Evolutionary conservation across 306 rosid genomes (phyloP).

Genomic region (Mimosa pudica): DNA sequence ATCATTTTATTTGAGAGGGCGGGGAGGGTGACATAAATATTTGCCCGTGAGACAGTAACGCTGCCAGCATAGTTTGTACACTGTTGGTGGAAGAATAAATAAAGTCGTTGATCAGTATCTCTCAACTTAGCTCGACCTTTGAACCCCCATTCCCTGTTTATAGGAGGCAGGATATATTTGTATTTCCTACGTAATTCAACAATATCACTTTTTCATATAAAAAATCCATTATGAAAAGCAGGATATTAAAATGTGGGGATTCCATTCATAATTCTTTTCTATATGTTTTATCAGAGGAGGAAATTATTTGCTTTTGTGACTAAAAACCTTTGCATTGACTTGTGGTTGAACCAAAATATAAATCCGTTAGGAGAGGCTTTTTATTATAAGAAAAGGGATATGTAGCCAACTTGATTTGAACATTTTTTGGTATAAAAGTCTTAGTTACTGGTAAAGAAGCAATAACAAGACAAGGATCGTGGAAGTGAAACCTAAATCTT

Average conservation of each 20-base stretch:
- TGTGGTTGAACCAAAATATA: background rate
- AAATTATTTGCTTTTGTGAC: constrained; percentile 37
- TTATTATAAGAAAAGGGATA: background rate
- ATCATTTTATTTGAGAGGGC: background rate
- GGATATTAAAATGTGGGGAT: constrained; percentile 33
- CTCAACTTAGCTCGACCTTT: constrained; percentile 6
- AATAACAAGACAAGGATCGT: constrained; percentile 3
- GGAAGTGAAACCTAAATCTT: constrained; percentile 23
- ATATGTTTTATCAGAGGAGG: constrained; percentile 21
- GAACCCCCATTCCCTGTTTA: background rate
- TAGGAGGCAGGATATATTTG: constrained; percentile 29
- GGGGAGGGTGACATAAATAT: background rate
- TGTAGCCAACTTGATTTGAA: background rate
- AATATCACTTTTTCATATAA: background rate
- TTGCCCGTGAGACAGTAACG: background rate
- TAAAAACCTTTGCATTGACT: background rate
- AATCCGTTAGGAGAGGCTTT: background rate
- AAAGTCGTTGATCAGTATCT: background rate
- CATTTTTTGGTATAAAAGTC: background rate
- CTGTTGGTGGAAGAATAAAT: background rate
- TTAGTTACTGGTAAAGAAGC: background rate
- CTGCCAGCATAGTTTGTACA: background rate
- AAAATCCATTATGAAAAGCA: constrained; percentile 5
- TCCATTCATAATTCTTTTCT: constrained; percentile 1
- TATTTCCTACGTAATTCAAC: constrained; percentile 43